Percentiles rank a stretch among this genome's conserved stretches.
Conservation (phyloP, 2,329 filamentous ascomycete genomes). For the Sphaerulina musiva region DNA sequence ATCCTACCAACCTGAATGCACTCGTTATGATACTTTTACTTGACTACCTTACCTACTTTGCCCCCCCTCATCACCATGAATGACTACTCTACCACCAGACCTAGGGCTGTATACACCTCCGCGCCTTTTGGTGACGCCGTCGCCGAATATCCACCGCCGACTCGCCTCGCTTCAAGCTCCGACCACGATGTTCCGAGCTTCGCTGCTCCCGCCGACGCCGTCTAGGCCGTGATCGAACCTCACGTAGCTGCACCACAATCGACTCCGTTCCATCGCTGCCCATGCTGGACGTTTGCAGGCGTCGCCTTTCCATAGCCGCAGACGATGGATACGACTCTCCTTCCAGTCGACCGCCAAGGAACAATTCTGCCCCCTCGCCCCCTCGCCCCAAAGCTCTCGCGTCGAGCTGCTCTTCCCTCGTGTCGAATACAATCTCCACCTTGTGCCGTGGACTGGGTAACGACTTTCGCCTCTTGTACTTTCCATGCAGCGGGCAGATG, state of each 20-base stretch:
- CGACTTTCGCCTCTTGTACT: slow-evolving; percentile 18
- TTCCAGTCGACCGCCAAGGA: neutral
- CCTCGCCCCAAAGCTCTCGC: neutral
- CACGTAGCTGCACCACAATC: neutral
- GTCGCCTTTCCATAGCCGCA: neutral
- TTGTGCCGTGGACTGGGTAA: slow-evolving; percentile 1
- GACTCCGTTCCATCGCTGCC: slow-evolving; percentile 13
- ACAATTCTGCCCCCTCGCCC: neutral
- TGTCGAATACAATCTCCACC: slow-evolving; percentile 17
- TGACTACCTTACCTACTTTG: too few relatives aligned
- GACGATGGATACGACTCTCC: neutral
- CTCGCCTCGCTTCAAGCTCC: slow-evolving; percentile 5
- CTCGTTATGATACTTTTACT: too few relatives aligned
- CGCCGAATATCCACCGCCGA: slow-evolving; percentile 3
- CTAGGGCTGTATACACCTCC: neutral
- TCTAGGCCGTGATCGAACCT: slow-evolving; percentile 1
- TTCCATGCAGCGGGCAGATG: slow-evolving; percentile 38
- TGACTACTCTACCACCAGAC: neutral
- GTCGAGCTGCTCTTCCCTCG: slow-evolving; percentile 1
- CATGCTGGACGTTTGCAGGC: slow-evolving; percentile 10
- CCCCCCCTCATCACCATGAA: too few relatives aligned
- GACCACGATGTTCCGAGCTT: slow-evolving; percentile 7
- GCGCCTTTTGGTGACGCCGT: neutral
- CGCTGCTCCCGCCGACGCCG: neutral
- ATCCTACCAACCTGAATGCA: too few relatives aligned